These are phyloP conservation scores for Suillus sp. DNA, from an alignment of 768 basidiomycete species.

Conservation along the genomic window DNA sequence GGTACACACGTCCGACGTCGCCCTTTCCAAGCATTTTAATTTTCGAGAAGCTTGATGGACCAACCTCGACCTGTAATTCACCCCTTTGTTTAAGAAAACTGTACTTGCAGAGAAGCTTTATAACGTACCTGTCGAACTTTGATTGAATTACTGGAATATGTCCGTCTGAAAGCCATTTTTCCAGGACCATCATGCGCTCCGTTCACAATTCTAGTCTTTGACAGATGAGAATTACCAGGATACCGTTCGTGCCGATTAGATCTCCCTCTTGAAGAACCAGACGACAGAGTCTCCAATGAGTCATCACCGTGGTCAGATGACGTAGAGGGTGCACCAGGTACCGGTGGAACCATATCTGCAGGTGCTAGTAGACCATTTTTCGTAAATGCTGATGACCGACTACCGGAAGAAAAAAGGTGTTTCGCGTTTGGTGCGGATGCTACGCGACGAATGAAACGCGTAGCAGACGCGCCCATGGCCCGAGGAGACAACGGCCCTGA, in stretches of 20 bases:
- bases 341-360: slow-evolving; percentile 56
- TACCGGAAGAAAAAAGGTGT: slow-evolving; percentile 71
- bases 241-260: slow-evolving; percentile 44
- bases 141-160: slow-evolving; percentile 97
- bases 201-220: slow-evolving; percentile 49
- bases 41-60: slow-evolving; percentile 93
- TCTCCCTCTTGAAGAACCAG: slow-evolving; percentile 66
- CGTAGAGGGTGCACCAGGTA: slow-evolving; percentile 50
- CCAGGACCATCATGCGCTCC: slow-evolving; percentile 51
- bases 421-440: slow-evolving; percentile 98
- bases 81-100: slow-evolving; percentile 7
- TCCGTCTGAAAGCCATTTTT: slow-evolving; percentile 81
- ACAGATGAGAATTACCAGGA: slow-evolving; percentile 22
- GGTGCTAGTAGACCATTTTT: slow-evolving; percentile 83
- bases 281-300: slow-evolving; percentile 79
- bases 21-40: slow-evolving; percentile 98
- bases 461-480: slow-evolving; percentile 70
- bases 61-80: slow-evolving; percentile 78
- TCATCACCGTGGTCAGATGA: slow-evolving; percentile 62
- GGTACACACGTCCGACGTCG: slow-evolving; percentile 97
- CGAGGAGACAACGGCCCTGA: slow-evolving; percentile 64
- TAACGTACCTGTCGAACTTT: slow-evolving; percentile 80
- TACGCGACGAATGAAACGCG: slow-evolving; percentile 91
- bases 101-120: neutral
- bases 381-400: slow-evolving; percentile 59